Base-by-base conservation (phyloP, 164 flowering plant genomes). In the Piper longum region DNA sequence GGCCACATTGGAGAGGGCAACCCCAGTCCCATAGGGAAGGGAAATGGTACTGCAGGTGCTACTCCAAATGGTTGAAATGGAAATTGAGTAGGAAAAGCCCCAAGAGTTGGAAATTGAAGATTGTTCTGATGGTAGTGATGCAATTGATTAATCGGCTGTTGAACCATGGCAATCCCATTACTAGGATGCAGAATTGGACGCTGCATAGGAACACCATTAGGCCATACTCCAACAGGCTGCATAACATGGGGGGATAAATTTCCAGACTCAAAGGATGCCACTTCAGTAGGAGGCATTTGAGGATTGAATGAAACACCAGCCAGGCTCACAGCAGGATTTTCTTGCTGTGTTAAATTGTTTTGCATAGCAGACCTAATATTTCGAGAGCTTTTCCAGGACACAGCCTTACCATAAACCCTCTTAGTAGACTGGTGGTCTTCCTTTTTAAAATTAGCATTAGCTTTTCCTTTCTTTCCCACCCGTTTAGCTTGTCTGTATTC, bases 401-500 rank as follows among this genome's bases (percentile, higher is more conserved):
- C 69, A 43, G 65, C 75, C 68, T 72, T 73, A 52, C n/a, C 18
- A 66, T 66, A 79, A 57, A 19, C 64, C 65, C 81, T 81, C 77
- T 61, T 81, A 67, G 68, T 74, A 41, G 77, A 68, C 41, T 42
- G 44, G 16, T 42, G 57, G 66, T 81, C 80, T 66, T 56, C 72
- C 45, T 74, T 85, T 26, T 70, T 82, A 41, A 19, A 60, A 43
- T 70, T 79, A 66, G 64, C 76, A 57, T 78, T 80, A 64, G 70
- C 80, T 64, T 64, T 60, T 4, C 82, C 84, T 56, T 89, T 81
- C 75, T 89, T 91, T 43, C 77, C 59, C 77, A 75, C 73, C 60
- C 77, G 82, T 44, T 71, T 72, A 79, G 66, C 76, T 74, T 77
- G 85, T 77, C 59, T 89, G 70, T 76, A 82, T 74, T 89, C 96